A percentile compares a stretch with the other conserved stretches of the same genome.
Conservation (phyloP, 169 alveolate genomes). For the Cryptosporidium ryanae region DNA sequence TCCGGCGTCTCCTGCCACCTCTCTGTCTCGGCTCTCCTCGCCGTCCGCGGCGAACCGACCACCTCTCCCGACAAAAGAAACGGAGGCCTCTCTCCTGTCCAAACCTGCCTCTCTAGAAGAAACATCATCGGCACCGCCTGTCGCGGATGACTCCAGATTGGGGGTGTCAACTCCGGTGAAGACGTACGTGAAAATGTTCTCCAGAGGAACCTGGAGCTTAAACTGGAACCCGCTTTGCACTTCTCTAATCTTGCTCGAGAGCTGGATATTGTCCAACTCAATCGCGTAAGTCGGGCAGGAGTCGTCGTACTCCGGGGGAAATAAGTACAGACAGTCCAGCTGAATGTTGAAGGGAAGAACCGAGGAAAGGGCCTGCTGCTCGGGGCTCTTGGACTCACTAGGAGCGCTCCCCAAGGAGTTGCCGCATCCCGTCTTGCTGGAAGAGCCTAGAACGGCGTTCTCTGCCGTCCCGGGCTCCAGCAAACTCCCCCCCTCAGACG, state of each 20-base stretch:
- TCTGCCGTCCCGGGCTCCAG: neutral
- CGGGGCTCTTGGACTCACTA: too few relatives aligned
- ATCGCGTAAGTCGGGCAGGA: conserved; percentile 49
- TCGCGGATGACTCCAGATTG: neutral
- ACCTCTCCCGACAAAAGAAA: neutral
- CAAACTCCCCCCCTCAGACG: too few relatives aligned
- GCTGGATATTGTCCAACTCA: conserved; percentile 63
- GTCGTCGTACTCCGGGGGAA: conserved; percentile 67
- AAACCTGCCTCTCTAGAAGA: neutral
- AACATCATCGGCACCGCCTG: neutral
- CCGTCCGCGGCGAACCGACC: neutral
- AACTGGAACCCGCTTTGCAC: conserved; percentile 66
- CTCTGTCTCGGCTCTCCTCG: neutral
- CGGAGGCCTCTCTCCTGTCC: neutral
- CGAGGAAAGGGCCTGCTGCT: neutral
- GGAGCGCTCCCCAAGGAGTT: too few relatives aligned
- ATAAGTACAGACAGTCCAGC: conserved; percentile 47
- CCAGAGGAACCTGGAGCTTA: conserved; percentile 59
- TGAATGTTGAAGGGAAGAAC: conserved; percentile 41
- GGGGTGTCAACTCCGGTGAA: too few relatives aligned
- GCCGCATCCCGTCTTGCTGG: neutral
- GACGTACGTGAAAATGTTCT: conserved; percentile 20
- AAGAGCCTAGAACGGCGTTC: neutral
- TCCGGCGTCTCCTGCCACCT: neutral
- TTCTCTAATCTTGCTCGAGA: conserved; percentile 62